Conservation (phyloP, 2,329 filamentous ascomycete species). For the Graphiopsis chlorocephala region DNA sequence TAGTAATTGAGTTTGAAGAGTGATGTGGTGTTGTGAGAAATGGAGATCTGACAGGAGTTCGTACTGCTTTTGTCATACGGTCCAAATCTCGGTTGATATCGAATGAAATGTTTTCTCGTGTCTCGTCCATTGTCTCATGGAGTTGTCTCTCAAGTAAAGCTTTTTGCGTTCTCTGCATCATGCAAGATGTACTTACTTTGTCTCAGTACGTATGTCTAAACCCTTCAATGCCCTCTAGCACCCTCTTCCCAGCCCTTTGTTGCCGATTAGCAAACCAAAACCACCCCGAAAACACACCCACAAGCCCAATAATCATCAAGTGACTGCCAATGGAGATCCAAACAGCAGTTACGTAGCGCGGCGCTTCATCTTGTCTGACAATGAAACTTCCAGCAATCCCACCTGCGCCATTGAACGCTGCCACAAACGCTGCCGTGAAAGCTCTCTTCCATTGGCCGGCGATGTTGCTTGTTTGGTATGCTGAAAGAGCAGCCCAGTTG, state of each 20-base stretch:
- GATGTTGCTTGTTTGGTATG: slow-evolving; percentile 63
- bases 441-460: slow-evolving; percentile 63
- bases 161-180: background rate
- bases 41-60: background rate
- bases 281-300: slow-evolving; percentile 27
- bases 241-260: slow-evolving; percentile 26
- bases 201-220: slow-evolving; percentile 46
- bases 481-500: slow-evolving; percentile 66
- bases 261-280: slow-evolving; percentile 30
- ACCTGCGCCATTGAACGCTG: slow-evolving; percentile 59
- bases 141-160: background rate
- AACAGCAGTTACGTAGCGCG: slow-evolving; percentile 62
- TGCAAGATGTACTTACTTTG: background rate
- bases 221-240: slow-evolving; percentile 36
- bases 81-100: background rate
- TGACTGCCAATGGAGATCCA: slow-evolving; percentile 62
- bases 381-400: slow-evolving; percentile 67
- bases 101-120: background rate
- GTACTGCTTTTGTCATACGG: background rate
- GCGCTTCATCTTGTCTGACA: slow-evolving; percentile 59
- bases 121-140: background rate
- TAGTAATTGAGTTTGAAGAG: background rate
- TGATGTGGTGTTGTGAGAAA: background rate
- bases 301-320: slow-evolving; percentile 29
- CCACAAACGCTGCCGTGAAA: slow-evolving; percentile 59